Evolutionary conservation across 192 early-diverging fungal species (phyloP).

Genomic region (Pecoramyces ruminantium): DNA sequence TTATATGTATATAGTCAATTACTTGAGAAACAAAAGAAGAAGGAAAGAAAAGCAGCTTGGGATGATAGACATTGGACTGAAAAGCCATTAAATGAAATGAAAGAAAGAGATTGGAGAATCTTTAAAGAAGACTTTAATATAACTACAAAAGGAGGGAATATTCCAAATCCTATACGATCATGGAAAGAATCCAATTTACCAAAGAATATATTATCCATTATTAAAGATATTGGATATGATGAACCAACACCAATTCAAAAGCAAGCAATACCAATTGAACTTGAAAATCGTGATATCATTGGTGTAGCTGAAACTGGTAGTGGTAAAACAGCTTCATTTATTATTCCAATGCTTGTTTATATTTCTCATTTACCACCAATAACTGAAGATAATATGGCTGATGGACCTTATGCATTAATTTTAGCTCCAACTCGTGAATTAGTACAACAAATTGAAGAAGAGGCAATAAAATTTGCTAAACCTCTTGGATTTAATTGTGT

Average conservation of each 20-base stretch:
- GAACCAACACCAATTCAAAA: conserved; percentile 95
- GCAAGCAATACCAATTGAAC: conserved; percentile 88
- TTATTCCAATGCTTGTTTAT: conserved; percentile 87
- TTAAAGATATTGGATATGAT: conserved; percentile 71
- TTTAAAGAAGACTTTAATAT: conserved; percentile 98
- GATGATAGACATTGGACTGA: conserved; percentile 93
- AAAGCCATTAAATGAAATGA: conserved; percentile 79
- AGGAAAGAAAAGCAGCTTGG: conserved; percentile 51
- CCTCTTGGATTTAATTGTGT: conserved; percentile 75
- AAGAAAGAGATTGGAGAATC: conserved; percentile 96
- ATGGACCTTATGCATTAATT: conserved; percentile 86
- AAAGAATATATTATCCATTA: conserved; percentile 45
- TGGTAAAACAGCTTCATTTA: conserved; percentile 90
- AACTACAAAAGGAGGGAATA: conserved; percentile 73
- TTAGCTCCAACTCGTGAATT: conserved; percentile 94
- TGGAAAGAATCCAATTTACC: conserved; percentile 77
- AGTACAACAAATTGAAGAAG: conserved; percentile 90
- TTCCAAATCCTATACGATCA: conserved; percentile 73
- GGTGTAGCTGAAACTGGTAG: conserved; percentile 81
- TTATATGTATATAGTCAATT: conserved; percentile 45
- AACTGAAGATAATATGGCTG: conserved; percentile 54
- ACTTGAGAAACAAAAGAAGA: conserved; percentile 33
- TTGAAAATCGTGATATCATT: conserved; percentile 77
- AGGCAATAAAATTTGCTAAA: conserved; percentile 75
- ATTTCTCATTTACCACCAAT: conserved; percentile 66